Conservation (phyloP, 805 yeast species). For the Candida andamanensis region DNA sequence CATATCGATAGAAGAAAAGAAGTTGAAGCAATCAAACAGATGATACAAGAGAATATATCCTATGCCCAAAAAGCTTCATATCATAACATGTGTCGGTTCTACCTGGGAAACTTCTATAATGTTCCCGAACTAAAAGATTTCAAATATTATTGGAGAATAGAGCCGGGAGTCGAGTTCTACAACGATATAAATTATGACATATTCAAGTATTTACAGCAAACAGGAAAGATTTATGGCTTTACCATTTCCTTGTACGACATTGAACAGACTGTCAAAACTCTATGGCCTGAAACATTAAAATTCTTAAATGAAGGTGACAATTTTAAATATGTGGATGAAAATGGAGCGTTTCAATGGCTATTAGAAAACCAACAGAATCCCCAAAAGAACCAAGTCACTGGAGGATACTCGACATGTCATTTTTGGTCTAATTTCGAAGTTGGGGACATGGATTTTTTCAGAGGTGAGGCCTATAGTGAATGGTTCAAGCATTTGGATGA, state of each 20-base stretch:
- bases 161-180: conserved; percentile 65
- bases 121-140: conserved; percentile 58
- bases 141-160: conserved; percentile 77
- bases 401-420: conserved; percentile 67
- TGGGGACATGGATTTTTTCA: conserved; percentile 74
- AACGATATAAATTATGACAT: conserved; percentile 73
- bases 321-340: conserved; percentile 43
- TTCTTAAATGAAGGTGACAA: conserved; percentile 54
- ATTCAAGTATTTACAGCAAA: conserved; percentile 65
- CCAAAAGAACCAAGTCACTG: conserved; percentile 32
- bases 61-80: conserved; percentile 61
- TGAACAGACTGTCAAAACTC: conserved; percentile 53
- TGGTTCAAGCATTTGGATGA: conserved; percentile 63
- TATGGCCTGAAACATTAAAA: conserved; percentile 68
- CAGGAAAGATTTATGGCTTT: conserved; percentile 70
- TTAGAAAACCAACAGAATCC: conserved; percentile 51
- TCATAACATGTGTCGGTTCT: conserved; percentile 83
- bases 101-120: conserved; percentile 58
- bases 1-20: conserved; percentile 46
- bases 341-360: conserved; percentile 51
- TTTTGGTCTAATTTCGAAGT: conserved; percentile 91
- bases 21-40: conserved; percentile 31
- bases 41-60: conserved; percentile 44
- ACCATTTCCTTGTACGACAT: conserved; percentile 66
- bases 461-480: conserved; percentile 58